phyloP scores from a whole-genome alignment of 352 stramenopile genomes.

The Phytopythium boreale region DNA sequence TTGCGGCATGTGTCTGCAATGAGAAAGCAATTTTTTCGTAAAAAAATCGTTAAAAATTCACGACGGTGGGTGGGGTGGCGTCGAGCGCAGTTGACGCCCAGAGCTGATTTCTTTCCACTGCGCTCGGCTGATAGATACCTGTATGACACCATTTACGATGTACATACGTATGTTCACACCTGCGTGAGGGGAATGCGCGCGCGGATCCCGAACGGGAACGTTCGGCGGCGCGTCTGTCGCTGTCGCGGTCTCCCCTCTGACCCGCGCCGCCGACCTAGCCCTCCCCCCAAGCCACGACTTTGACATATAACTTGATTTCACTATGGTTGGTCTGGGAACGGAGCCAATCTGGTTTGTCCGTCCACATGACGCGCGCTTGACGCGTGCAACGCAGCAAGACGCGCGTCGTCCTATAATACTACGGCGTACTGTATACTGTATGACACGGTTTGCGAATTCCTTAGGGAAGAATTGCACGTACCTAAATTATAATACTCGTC shows the following conservation, averaged over 20 bases:
- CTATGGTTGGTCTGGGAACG: neutral
- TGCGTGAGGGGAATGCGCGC: no score
- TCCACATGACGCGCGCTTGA: neutral
- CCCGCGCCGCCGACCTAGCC: neutral
- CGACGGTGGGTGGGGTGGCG: neutral
- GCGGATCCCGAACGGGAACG: neutral
- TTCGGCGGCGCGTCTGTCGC: neutral
- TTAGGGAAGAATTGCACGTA: no score
- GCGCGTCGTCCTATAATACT: no score
- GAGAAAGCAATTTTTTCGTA: neutral
- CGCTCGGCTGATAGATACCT: no score
- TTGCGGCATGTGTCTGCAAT: neutral
- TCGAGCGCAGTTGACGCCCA: no score
- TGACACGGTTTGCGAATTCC: no score
- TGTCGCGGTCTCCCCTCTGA: neutral
- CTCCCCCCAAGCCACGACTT: neutral
- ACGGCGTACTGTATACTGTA: no score
- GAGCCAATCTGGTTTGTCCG: neutral
- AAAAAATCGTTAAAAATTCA: neutral
- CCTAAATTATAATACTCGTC: no score
- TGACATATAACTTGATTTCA: neutral
- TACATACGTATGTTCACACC: no score
- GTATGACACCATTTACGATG: no score
- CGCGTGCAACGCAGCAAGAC: neutral
- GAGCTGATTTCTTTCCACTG: no score